Conservation (phyloP, 768 basidiomycete species). For the Russula brevipes region DNA sequence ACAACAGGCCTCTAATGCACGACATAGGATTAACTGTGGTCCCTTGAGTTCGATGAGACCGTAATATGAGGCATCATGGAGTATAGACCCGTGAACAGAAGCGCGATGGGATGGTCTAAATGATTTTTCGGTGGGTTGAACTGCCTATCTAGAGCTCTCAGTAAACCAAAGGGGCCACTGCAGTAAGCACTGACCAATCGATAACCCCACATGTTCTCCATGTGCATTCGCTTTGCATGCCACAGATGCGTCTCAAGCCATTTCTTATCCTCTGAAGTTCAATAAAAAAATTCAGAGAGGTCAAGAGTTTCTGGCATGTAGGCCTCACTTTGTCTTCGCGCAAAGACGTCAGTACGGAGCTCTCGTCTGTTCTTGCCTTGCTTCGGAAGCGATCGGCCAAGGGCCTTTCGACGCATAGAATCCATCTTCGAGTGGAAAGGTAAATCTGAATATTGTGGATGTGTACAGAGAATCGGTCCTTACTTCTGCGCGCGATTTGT, state of each 20-base stretch:
- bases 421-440: conserved; percentile 44
- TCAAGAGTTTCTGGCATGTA: background rate
- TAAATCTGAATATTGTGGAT: background rate
- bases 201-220: conserved; percentile 91
- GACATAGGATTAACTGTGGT: conserved; percentile 47
- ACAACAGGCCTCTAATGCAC: conserved; percentile 50
- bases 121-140: conserved; percentile 85
- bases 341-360: conserved; percentile 54
- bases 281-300: background rate
- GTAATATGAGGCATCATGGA: conserved; percentile 88
- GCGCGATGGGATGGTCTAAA: conserved; percentile 91
- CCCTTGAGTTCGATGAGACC: conserved; percentile 72
- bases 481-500: conserved; percentile 81
- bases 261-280: conserved; percentile 61
- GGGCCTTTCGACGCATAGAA: conserved; percentile 38
- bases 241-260: conserved; percentile 98
- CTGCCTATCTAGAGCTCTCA: conserved; percentile 46
- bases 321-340: conserved; percentile 67
- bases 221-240: conserved; percentile 96
- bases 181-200: conserved; percentile 52
- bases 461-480: conserved; percentile 15
- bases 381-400: conserved; percentile 50
- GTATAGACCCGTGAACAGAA: conserved; percentile 72
- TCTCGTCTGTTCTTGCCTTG: conserved; percentile 56
- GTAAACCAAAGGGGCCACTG: background rate